These are phyloP conservation scores for Oryza meridionalis DNA, from an alignment of 176 grass and related monocot genomes.

Conservation along the genomic window DNA sequence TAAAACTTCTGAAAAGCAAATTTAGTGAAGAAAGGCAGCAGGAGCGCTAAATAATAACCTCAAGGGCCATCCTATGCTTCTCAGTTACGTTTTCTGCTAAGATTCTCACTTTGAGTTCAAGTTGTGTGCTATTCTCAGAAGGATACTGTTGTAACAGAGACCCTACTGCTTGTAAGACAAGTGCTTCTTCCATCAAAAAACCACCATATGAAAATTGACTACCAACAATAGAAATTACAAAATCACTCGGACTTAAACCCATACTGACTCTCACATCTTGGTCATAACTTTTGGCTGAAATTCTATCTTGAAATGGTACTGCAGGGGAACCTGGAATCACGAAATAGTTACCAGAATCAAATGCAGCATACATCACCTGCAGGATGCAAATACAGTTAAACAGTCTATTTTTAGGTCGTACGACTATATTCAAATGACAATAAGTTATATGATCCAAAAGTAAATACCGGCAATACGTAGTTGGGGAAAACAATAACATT, in stretches of 20 bases:
- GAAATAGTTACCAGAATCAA: conserved; percentile 96
- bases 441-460: conserved; percentile 10
- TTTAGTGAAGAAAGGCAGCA: conserved; percentile 22
- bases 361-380: conserved; percentile 94
- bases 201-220: conserved; percentile 82
- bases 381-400: conserved; percentile 47
- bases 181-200: conserved; percentile 78
- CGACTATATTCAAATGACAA: conserved; percentile 38
- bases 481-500: conserved; percentile 88
- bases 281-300: conserved; percentile 38
- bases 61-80: conserved; percentile 60
- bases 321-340: conserved; percentile 85
- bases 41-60: conserved; percentile 58
- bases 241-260: conserved; percentile 60
- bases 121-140: conserved; percentile 53
- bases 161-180: conserved; percentile 76
- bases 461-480: conserved; percentile 85
- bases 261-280: conserved; percentile 49
- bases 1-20: conserved; percentile 6
- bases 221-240: conserved; percentile 82
- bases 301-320: conserved; percentile 62
- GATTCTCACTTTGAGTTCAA: conserved; percentile 76
- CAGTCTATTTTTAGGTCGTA: conserved; percentile 17
- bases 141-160: conserved; percentile 66
- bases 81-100: conserved; percentile 59